phyloP scores from a whole-genome alignment of 768 basidiomycete genomes.

The Hygrophorus pudorinus region DNA sequence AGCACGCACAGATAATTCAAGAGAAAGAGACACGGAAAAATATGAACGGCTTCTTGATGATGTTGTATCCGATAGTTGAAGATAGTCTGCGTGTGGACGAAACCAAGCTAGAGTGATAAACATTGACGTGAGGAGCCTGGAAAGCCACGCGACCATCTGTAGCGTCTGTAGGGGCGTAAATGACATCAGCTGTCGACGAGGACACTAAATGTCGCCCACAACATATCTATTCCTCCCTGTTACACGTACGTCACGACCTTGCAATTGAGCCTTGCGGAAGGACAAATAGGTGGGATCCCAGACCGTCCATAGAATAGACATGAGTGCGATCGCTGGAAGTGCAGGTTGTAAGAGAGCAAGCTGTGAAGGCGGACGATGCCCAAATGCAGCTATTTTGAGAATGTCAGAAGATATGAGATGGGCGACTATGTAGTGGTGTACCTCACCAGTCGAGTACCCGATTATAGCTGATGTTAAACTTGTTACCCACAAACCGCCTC shows the following conservation, averaged over 20 bases:
- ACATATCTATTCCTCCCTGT: constrained; percentile 55
- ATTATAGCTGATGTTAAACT: constrained; percentile 33
- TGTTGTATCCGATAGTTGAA: constrained; percentile 25
- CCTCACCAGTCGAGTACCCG: constrained; percentile 39
- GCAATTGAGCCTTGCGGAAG: constrained; percentile 46
- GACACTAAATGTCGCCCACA: constrained; percentile 27
- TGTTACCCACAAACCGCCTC: constrained; percentile 57
- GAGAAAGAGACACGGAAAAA: constrained; percentile 30
- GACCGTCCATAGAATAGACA: constrained; percentile 67
- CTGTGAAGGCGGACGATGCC: constrained; percentile 18
- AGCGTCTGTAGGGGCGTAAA: constrained; percentile 30
- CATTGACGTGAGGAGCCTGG: constrained; percentile 40
- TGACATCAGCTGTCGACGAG: neutral
- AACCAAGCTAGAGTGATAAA: constrained; percentile 34
- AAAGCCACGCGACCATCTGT: constrained; percentile 52
- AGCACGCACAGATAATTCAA: constrained; percentile 50
- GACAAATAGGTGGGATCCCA: constrained; percentile 82
- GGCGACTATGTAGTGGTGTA: neutral
- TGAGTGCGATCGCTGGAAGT: constrained; percentile 39
- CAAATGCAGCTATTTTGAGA: constrained; percentile 25
- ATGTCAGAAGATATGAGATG: neutral
- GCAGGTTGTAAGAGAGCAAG: constrained; percentile 23
- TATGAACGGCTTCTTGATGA: constrained; percentile 32
- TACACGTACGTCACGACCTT: constrained; percentile 64
- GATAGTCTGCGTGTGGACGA: constrained; percentile 27